Evolutionary conservation across 345 rosid species (phyloP), one percentile per base, ranked within the genome.

Genomic region (Citrus reticulata): DNA sequence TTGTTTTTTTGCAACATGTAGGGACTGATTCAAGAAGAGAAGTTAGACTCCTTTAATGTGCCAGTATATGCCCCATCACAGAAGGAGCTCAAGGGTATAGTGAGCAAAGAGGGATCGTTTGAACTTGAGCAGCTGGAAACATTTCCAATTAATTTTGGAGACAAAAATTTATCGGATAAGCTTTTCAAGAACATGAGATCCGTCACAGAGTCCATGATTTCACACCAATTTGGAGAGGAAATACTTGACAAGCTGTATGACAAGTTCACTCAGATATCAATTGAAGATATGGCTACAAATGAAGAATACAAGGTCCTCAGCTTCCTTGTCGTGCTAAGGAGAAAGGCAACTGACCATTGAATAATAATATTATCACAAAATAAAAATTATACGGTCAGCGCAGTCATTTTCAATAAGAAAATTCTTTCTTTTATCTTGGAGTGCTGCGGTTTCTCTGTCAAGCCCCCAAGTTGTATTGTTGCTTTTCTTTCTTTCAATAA

Each of bases 1-100:
- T 42, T 42, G 2, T 42, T 42, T 42, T 42, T 10, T 10, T 10
- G 14, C 13, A 2, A 42, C 49, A 7, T 10, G 49, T 19, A 72
- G 83, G 83, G 81, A 46, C 9, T 67, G 32, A 32, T 83, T 10
- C 32, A 37, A 39, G 75, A 80, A 74, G 81, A 80, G 67, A 83
- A 68, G 37, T 72, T 77, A 49, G 76, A 83, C 66, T 11, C 72
- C 1, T 80, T 83, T 35, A 40, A 83, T n/a, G 72, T 72, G n/a
- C 83, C 83, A 5, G 27, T 25, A 69, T 79, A 79, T 64, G 25
- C 39, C 2, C 77, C 83, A 27, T 79, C 68, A 3, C 40, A 7
- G 27, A 54, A 76, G 32, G 49, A 42, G 14, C 14, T 42, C 4
- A 42, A 42, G 10, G 49, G 49, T 0, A 42, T 42, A 9, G 49